Evolutionary conservation across 257 asterid genomes (phyloP).

Genomic region (Solanum sejunctum): DNA sequence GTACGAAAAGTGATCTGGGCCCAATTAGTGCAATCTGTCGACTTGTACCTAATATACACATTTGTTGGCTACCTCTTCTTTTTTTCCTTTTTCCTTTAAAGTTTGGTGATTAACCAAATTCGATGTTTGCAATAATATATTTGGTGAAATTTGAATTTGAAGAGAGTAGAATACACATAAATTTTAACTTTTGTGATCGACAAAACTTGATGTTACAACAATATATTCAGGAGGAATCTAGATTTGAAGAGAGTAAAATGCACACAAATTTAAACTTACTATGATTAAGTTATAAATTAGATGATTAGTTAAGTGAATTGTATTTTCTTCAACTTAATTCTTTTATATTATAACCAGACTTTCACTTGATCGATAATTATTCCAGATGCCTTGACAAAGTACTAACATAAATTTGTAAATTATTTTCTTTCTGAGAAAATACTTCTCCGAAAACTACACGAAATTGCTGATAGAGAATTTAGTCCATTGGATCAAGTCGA

Average conservation of each 20-base stretch:
- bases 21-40: background rate
- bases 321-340: background rate
- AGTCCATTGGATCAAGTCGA: background rate
- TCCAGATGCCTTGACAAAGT: background rate
- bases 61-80: background rate
- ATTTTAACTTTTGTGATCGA: background rate
- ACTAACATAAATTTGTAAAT: background rate
- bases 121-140: too few species aligned
- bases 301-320: background rate
- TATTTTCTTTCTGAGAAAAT: background rate
- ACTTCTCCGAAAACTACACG: background rate
- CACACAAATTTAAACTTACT: background rate
- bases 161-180: background rate
- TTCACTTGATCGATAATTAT: background rate
- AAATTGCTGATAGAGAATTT: background rate
- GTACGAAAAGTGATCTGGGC: background rate
- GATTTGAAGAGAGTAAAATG: background rate
- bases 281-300: background rate
- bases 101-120: too few species aligned
- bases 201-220: too few species aligned
- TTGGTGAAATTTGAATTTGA: accelerated
- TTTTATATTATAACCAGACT: background rate
- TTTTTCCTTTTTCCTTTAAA: background rate
- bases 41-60: background rate
- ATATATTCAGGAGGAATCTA: too few species aligned